A percentile compares a stretch with the other conserved stretches of the same genome.
phyloP scores from a whole-genome alignment of 2,329 filamentous ascomycete genomes.

The Sclerotinia trifoliorum region DNA sequence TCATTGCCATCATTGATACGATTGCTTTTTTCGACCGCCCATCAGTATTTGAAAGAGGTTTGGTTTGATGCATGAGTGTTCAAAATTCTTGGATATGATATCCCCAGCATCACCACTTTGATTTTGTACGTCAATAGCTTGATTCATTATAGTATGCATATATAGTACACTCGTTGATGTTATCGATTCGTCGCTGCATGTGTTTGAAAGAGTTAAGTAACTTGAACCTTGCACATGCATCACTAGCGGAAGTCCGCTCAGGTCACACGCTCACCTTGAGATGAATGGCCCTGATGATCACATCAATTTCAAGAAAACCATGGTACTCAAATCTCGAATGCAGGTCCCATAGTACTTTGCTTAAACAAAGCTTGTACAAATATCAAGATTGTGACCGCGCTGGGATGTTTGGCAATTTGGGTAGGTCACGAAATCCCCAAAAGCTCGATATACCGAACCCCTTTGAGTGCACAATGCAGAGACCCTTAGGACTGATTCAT shows the following conservation, averaged over 20 bases:
- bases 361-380: neutral
- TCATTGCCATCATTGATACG: neutral
- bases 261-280: neutral
- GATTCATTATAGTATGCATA: neutral
- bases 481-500: neutral
- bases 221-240: slow-evolving; percentile 7
- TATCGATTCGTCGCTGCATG: neutral
- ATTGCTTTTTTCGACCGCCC: neutral
- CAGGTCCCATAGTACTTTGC: neutral
- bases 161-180: neutral
- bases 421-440: neutral
- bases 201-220: neutral
- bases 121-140: neutral
- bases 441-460: neutral
- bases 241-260: neutral
- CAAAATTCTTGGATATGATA: neutral
- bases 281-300: neutral
- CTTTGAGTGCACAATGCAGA: neutral
- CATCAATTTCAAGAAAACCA: neutral
- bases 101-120: neutral
- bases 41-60: neutral
- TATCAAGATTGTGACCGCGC: neutral
- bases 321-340: too few relatives aligned
- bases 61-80: neutral
- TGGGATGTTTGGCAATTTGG: neutral